phyloP scores from a whole-genome alignment of 768 basidiomycete genomes.

The Auriscalpium vulgare region DNA sequence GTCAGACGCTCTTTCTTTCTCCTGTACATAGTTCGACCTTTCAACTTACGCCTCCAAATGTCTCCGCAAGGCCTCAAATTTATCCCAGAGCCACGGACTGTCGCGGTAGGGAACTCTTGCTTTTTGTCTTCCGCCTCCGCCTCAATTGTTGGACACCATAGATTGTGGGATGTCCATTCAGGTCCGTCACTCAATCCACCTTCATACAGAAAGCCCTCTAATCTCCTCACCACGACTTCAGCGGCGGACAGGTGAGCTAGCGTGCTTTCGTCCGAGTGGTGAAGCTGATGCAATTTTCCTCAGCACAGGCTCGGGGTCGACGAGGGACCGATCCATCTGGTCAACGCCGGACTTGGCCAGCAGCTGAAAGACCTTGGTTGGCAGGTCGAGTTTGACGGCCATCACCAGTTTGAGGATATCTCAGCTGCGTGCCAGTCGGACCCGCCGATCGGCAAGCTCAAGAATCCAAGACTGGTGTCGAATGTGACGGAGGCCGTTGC shows the following conservation, averaged over 20 bases:
- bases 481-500: conserved; percentile 75
- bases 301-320: conserved; percentile 79
- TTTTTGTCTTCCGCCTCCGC: not conserved
- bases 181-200: conserved; percentile 39
- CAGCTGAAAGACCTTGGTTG: conserved; percentile 79
- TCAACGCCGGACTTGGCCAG: conserved; percentile 74
- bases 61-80: conserved; percentile 27
- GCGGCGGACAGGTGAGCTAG: conserved; percentile 56
- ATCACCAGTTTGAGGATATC: conserved; percentile 82
- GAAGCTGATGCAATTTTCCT: not conserved
- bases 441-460: conserved; percentile 81
- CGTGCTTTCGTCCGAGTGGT: conserved; percentile 6
- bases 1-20: not conserved
- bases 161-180: conserved; percentile 96
- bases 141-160: conserved; percentile 23
- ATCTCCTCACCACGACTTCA: conserved; percentile 19
- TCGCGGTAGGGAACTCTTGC: conserved; percentile 42
- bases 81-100: conserved; percentile 62
- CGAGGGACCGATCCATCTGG: conserved; percentile 80
- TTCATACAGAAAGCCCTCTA: conserved; percentile 1
- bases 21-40: not conserved
- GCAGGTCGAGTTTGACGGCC: conserved; percentile 85
- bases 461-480: conserved; percentile 85
- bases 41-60: not conserved
- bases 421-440: conserved; percentile 39